Conservation (phyloP, 352 stramenopile genomes). For the Globisporangium radiosum region DNA sequence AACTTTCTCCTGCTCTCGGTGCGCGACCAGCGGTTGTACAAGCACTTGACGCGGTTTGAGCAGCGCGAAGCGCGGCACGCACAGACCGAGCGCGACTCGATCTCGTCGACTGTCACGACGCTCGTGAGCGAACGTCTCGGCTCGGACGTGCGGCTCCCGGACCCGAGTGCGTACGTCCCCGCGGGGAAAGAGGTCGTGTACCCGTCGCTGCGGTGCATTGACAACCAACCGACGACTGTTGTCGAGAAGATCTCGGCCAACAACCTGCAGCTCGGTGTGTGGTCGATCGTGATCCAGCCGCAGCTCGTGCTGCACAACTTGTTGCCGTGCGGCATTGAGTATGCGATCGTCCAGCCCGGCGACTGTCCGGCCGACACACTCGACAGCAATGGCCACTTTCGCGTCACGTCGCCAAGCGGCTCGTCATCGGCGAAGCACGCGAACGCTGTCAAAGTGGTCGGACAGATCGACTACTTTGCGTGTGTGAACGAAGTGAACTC, state of each 20-base stretch:
- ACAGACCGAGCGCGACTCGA: constrained; percentile 37
- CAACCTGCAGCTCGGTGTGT: constrained; percentile 43
- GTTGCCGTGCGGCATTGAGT: constrained; percentile 77
- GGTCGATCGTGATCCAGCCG: constrained; percentile 75
- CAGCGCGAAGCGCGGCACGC: constrained; percentile 59
- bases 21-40: constrained; percentile 65
- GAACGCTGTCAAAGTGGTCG: constrained; percentile 35
- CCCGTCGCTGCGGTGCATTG: constrained; percentile 62
- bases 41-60: constrained; percentile 66
- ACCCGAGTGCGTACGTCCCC: constrained; percentile 30
- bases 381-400: constrained; percentile 53
- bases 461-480: constrained; percentile 58
- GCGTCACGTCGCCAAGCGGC: constrained; percentile 19
- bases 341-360: constrained; percentile 67
- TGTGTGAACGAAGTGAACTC: constrained; percentile 78
- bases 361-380: constrained; percentile 64
- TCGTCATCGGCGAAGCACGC: constrained; percentile 50
- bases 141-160: constrained; percentile 46
- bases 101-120: constrained; percentile 31
- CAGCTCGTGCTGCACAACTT: constrained; percentile 81
- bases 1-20: constrained; percentile 68
- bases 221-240: constrained; percentile 76
- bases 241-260: constrained; percentile 72
- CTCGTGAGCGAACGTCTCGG: constrained; percentile 66
- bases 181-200: constrained; percentile 66